Evolutionary conservation across 169 alveolate genomes (phyloP), one percentile per base, ranked within the genome.

Genomic region (Cryptosporidium meleagridis): DNA sequence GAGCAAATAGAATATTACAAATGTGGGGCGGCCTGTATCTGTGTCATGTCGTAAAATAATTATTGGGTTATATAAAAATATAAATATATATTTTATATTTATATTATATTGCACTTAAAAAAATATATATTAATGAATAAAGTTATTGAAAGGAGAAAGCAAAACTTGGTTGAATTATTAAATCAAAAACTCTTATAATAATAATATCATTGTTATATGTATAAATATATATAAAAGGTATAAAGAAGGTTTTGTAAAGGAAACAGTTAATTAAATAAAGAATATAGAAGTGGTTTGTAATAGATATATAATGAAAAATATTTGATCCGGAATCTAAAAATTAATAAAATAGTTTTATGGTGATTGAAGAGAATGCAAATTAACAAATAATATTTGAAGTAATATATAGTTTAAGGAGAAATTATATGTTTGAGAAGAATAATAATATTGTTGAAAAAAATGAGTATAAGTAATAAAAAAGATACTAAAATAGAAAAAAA

Each of bases 11-110:
- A 48, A 5, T 21, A 31, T 31, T 31, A n/a, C 18, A 55, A 55
- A 14, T 55, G 67, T 55, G 67, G 67, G 67, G 67, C 67, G 67
- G 67, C 18, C 7, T 5, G 37, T 55, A 16, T 53, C 8, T 55
- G 67, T 55, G 67, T 55, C 67, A 26, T 55, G 67, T 55, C 67
- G 67, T 55, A 55, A 23, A 26, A 55, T 55, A 16, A 55, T 23
- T 55, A n/a, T n/a, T 53, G 29, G 62, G 12, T 23, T 26, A 23
- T 3, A 21, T 55, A 3, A 23, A n/a, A 55, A 55, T 55, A 55
- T 55, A 55, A 23, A 55, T 5, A 53, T 53, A 53, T 53, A 53
- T 5, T 37, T 5, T 55, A 55, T 55, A 55, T 55, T 23, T 23
- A 21, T n/a, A 55, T 55, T 23, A 55, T 55, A 55, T 55, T 55